Conservation (phyloP, 106 monocot species). For the Ottelia alismoides region DNA sequence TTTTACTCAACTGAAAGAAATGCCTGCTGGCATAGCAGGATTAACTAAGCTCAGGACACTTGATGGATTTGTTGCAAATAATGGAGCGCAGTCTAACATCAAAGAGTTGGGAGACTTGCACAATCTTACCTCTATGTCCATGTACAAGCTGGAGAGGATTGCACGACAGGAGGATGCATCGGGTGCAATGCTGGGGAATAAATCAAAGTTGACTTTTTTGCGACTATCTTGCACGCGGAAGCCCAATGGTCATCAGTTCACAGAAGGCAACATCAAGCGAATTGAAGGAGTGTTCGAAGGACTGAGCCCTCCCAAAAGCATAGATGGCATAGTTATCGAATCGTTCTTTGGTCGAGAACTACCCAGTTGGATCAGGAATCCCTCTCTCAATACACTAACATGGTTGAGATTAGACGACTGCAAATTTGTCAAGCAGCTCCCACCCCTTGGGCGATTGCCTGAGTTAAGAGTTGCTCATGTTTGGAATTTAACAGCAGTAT, state of each 20-base stretch:
- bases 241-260: background rate
- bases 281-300: slow-evolving; percentile 23
- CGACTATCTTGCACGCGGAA: slow-evolving; percentile 2
- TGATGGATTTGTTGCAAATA: slow-evolving; percentile 14
- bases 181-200: slow-evolving; percentile 11
- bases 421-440: slow-evolving; percentile 8
- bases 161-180: background rate
- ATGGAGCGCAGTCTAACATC: too few species aligned
- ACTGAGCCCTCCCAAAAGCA: slow-evolving; percentile 13
- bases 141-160: slow-evolving; percentile 20
- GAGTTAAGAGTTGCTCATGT: slow-evolving; percentile 15
- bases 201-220: slow-evolving; percentile 12
- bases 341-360: slow-evolving; percentile 12
- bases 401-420: slow-evolving; percentile 15
- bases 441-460: slow-evolving; percentile 21
- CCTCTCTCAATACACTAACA: slow-evolving; percentile 12
- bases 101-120: too few species aligned
- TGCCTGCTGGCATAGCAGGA: slow-evolving; percentile 19
- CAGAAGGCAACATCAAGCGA: slow-evolving; percentile 7
- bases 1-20: slow-evolving; percentile 4
- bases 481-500: slow-evolving; percentile 4
- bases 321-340: slow-evolving; percentile 15
- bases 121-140: too few species aligned
- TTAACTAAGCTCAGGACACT: slow-evolving; percentile 15
- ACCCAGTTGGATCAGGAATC: slow-evolving; percentile 9